Conservation (phyloP, 768 basidiomycete species). For the Coprinopsis strossmayeri region DNA sequence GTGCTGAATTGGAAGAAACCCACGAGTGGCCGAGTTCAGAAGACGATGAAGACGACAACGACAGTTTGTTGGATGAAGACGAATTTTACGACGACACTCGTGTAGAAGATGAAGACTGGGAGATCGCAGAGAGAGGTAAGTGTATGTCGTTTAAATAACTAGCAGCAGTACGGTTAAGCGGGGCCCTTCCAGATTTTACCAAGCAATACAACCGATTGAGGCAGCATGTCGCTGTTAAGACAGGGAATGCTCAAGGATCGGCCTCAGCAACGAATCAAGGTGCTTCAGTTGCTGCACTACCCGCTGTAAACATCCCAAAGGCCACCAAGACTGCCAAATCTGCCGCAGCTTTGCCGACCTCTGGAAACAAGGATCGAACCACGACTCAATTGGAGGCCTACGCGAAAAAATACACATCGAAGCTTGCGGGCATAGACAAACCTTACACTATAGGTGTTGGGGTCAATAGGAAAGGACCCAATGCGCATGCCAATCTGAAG, state of each 20-base stretch:
- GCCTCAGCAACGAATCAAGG: constrained; percentile 44
- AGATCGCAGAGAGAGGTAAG: constrained; percentile 75
- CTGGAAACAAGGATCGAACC: constrained; percentile 48
- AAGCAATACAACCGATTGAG: constrained; percentile 95
- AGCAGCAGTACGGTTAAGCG: neutral
- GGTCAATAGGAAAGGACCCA: constrained; percentile 89
- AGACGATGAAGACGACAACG: constrained; percentile 33
- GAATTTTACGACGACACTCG: constrained; percentile 50
- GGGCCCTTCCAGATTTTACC: constrained; percentile 71
- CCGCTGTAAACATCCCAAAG: constrained; percentile 65
- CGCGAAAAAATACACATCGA: constrained; percentile 63
- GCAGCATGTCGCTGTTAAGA: constrained; percentile 83
- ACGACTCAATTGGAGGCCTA: constrained; percentile 69
- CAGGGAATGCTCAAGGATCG: constrained; percentile 59
- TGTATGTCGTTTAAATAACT: constrained; percentile 1
- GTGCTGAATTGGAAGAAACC: constrained; percentile 27
- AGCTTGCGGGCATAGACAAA: constrained; percentile 67
- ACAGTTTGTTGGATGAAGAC: constrained; percentile 23
- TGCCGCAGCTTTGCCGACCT: constrained; percentile 13
- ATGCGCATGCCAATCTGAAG: constrained; percentile 80
- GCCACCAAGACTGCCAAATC: constrained; percentile 20
- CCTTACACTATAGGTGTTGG: constrained; percentile 60
- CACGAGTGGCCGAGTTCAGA: constrained; percentile 25
- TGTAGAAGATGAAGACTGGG: constrained; percentile 87
- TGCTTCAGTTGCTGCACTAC: constrained; percentile 52